A percentile compares a stretch with the other conserved stretches of the same genome.
Conservation (phyloP, 257 asterid species). For the Solanum bulbocastanum region DNA sequence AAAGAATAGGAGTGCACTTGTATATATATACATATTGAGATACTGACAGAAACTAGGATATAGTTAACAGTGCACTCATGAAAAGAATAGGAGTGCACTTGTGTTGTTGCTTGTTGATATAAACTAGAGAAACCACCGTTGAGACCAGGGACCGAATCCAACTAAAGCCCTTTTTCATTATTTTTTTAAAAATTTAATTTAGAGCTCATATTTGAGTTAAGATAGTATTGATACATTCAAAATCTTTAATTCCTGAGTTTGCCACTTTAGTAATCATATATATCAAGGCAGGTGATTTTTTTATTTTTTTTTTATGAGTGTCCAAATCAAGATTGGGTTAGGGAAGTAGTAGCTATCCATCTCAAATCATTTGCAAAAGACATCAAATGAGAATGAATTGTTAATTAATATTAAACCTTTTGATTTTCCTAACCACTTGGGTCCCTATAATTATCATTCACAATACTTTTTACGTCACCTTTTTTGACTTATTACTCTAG, state of each 20-base stretch:
- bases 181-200: too few species aligned
- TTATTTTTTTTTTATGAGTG: not conserved
- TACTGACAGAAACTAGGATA: too few species aligned
- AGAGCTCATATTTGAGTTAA: not conserved
- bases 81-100: too few species aligned
- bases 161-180: too few species aligned
- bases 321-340: not conserved
- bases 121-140: not conserved
- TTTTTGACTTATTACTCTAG: constrained; percentile 34
- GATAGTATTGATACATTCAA: too few species aligned
- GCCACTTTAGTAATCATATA: not conserved
- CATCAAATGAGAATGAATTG: constrained; percentile 14
- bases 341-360: constrained; percentile 12
- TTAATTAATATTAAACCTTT: constrained; percentile 13
- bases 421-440: constrained; percentile 55
- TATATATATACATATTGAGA: too few species aligned
- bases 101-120: not conserved
- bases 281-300: not conserved
- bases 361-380: constrained; percentile 16
- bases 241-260: too few species aligned
- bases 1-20: too few species aligned
- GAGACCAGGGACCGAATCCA: not conserved
- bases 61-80: not conserved
- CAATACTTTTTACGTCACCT: constrained; percentile 39
- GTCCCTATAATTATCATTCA: constrained; percentile 54